Conservation (phyloP, 352 stramenopile genomes). For the Pythium vanterpoolii region DNA sequence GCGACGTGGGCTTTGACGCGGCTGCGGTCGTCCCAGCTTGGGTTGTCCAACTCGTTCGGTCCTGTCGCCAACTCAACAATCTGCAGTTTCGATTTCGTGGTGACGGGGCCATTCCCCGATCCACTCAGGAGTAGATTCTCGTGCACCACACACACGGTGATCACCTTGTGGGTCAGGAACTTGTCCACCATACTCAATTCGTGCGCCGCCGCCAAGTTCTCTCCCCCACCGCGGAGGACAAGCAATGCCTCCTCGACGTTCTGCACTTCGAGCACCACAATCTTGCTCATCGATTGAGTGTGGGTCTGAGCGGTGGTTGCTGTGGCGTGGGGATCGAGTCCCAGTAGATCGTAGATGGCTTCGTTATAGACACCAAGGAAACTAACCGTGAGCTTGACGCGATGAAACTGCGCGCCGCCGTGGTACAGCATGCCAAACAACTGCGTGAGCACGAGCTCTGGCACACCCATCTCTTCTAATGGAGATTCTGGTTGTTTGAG, state of each 20-base stretch:
- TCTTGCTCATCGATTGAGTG: conserved; percentile 25
- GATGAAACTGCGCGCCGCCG: conserved; percentile 39
- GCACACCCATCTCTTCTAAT: conserved; percentile 35
- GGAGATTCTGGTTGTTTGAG: conserved; percentile 16
- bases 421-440: conserved; percentile 39
- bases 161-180: conserved; percentile 54
- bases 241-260: conserved; percentile 59
- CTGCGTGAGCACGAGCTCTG: conserved; percentile 44
- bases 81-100: conserved; percentile 65
- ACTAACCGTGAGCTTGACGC: conserved; percentile 62
- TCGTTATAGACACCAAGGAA: conserved; percentile 94
- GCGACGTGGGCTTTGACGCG: conserved; percentile 48
- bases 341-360: conserved; percentile 92
- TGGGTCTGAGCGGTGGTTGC: background rate
- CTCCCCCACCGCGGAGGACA: conserved; percentile 43
- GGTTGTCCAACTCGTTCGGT: background rate
- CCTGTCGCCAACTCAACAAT: conserved; percentile 60
- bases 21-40: conserved; percentile 22
- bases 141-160: conserved; percentile 61
- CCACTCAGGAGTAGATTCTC: conserved; percentile 42
- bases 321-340: conserved; percentile 37
- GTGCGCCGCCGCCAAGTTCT: conserved; percentile 39
- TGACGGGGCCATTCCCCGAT: background rate
- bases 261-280: conserved; percentile 72
- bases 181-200: conserved; percentile 22